These are phyloP conservation scores for Grosmannia penicillata DNA, from an alignment of 2,329 filamentous ascomycete species.

Conservation along the genomic window DNA sequence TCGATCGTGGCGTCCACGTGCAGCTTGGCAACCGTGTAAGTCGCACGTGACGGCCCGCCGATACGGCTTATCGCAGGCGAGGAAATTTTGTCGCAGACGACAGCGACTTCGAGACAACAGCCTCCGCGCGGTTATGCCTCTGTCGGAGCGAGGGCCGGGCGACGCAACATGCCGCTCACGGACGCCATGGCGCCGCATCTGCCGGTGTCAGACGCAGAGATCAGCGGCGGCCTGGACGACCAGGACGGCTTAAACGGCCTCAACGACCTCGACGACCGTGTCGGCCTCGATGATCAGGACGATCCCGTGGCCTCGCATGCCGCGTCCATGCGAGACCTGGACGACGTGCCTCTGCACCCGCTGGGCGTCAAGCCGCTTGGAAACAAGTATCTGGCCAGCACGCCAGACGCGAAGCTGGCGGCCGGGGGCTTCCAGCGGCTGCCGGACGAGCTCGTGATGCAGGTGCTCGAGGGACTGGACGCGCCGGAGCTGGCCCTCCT, in stretches of 20 bases:
- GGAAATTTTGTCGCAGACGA: too few relatives aligned
- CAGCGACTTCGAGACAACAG: too few relatives aligned
- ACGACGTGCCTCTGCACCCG: slow-evolving; percentile 58
- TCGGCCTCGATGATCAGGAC: too few relatives aligned
- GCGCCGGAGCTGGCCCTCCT: slow-evolving; percentile 44
- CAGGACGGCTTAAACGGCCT: too few relatives aligned
- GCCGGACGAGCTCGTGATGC: slow-evolving; percentile 67
- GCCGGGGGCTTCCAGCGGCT: slow-evolving; percentile 52
- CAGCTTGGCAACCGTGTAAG: too few relatives aligned
- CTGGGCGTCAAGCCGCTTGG: slow-evolving; percentile 75
- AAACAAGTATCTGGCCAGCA: slow-evolving; percentile 58
- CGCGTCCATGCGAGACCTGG: slow-evolving; percentile 7
- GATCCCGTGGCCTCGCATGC: too few relatives aligned
- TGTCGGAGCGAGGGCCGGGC: too few relatives aligned
- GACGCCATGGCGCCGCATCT: slow-evolving; percentile 1
- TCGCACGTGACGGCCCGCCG: too few relatives aligned
- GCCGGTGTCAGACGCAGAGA: too few relatives aligned
- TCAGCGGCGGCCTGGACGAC: neutral
- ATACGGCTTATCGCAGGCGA: too few relatives aligned
- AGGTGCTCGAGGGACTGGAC: slow-evolving; percentile 64
- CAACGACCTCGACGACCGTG: neutral
- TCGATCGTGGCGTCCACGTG: too few relatives aligned
- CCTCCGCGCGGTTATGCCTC: too few relatives aligned
- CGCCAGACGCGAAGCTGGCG: slow-evolving; percentile 48
- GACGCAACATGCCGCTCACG: slow-evolving; percentile 8